Percentiles rank a stretch among this genome's conserved stretches.
Conservation (phyloP, 2,329 filamentous ascomycete genomes). For the Trichoderma hamatum region DNA sequence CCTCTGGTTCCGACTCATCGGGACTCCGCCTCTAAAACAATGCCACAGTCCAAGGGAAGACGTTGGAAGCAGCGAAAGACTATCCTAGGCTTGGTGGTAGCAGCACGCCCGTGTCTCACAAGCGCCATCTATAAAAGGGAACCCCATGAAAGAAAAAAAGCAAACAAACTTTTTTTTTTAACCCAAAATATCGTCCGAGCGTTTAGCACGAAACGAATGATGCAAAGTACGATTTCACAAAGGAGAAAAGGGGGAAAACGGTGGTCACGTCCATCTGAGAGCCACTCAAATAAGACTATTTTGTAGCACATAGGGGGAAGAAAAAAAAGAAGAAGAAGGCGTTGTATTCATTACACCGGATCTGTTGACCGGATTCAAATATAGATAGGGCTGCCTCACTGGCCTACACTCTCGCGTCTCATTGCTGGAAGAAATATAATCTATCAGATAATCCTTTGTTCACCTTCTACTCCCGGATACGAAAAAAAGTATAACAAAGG, state of each 20-base stretch:
- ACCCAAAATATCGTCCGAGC: background rate
- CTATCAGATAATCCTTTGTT: background rate
- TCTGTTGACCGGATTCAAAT: background rate
- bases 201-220: background rate
- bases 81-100: background rate
- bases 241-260: background rate
- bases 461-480: background rate
- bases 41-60: background rate
- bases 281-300: background rate
- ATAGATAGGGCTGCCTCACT: background rate
- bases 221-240: background rate
- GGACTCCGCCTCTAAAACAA: background rate
- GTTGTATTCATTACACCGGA: background rate
- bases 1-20: background rate
- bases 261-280: background rate
- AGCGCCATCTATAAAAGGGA: conserved; percentile 19
- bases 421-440: background rate
- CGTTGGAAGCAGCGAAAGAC: no score
- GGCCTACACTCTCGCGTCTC: background rate
- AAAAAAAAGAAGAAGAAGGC: background rate
- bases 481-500: background rate
- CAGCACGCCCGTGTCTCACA: conserved; percentile 17
- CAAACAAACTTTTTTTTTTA: conserved; percentile 6
- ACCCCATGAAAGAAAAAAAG: background rate
- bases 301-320: background rate